phyloP scores from a whole-genome alignment of 164 flowering plant genomes.

The Aristolochia fimbriata region DNA sequence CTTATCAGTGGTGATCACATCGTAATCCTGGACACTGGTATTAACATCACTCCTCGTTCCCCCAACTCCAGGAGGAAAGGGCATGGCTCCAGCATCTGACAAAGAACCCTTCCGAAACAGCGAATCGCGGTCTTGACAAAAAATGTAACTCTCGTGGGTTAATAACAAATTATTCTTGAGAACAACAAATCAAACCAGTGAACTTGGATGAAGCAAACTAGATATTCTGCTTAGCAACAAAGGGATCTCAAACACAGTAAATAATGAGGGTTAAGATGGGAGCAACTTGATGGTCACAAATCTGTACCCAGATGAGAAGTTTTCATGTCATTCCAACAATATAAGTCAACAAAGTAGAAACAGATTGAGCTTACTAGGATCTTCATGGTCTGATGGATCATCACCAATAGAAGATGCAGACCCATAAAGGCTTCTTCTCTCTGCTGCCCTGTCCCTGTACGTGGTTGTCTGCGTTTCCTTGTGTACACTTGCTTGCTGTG shows the following conservation, averaged over 20 bases:
- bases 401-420: conserved; percentile 53
- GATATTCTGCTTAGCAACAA: conserved; percentile 8
- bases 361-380: conserved; percentile 58
- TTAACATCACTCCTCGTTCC: conserved; percentile 42
- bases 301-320: too few species aligned
- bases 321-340: too few species aligned
- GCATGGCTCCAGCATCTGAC: conserved; percentile 55
- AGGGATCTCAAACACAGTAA: conserved; percentile 4
- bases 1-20: conserved; percentile 82
- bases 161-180: conserved; percentile 16
- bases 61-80: conserved; percentile 97
- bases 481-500: conserved; percentile 32
- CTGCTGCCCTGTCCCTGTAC: conserved; percentile 97
- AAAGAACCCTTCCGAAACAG: conserved; percentile 47
- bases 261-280: neutral
- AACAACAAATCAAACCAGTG: conserved; percentile 25
- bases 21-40: conserved; percentile 40
- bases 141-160: conserved; percentile 36
- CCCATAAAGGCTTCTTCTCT: conserved; percentile 89
- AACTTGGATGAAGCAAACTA: conserved; percentile 6
- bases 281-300: too few species aligned
- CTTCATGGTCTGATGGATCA: conserved; percentile 37
- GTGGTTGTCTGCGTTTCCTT: conserved; percentile 51
- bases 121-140: conserved; percentile 65
- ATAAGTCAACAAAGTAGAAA: too few species aligned